Conservation (phyloP, 345 rosid species). For the Gossypium stocksii region DNA sequence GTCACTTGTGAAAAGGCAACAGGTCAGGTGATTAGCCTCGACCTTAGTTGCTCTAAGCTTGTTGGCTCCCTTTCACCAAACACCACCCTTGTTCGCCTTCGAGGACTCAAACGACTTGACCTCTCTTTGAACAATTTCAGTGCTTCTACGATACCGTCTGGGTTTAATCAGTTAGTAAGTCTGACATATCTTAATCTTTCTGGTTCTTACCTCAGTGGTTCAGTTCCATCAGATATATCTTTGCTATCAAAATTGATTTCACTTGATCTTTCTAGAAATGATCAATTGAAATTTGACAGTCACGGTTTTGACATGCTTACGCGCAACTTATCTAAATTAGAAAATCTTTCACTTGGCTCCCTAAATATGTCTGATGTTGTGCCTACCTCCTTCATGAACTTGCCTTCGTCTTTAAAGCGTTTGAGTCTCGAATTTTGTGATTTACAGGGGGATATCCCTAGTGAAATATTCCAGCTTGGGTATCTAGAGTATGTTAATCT, state of each 20-base stretch:
- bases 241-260: conserved; percentile 1
- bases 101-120: neutral
- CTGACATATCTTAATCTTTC: neutral
- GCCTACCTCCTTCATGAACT: neutral
- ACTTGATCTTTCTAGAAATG: neutral
- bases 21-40: conserved; percentile 20
- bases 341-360: neutral
- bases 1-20: conserved; percentile 3
- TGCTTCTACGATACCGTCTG: neutral
- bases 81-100: neutral
- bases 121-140: neutral
- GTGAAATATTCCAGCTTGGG: conserved; percentile 11
- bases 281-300: neutral
- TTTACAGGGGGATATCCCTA: no score
- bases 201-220: neutral
- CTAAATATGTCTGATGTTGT: neutral
- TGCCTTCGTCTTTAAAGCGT: neutral
- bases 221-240: neutral
- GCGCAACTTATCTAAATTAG: neutral
- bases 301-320: neutral
- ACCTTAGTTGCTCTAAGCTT: conserved; percentile 7
- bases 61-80: neutral
- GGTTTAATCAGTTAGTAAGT: neutral
- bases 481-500: neutral
- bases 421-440: neutral